A percentile compares a stretch with the other conserved stretches of the same genome.
Evolutionary conservation across 768 basidiomycete genomes (phyloP).

Genomic region (Nevesoporus exiguus): DNA sequence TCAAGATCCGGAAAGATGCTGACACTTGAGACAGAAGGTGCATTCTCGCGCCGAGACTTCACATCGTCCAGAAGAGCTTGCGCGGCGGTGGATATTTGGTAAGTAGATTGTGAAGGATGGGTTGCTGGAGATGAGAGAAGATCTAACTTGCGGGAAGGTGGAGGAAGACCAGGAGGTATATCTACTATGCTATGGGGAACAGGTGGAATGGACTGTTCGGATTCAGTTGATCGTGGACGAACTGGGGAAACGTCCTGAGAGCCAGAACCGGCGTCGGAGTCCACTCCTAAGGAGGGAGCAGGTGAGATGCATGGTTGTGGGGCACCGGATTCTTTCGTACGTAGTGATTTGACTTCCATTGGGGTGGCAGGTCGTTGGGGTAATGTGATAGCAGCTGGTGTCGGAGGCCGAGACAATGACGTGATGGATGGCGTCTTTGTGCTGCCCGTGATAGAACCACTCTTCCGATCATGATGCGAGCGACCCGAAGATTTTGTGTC

Average conservation of each 20-base stretch:
- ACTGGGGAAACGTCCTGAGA: constrained; percentile 43
- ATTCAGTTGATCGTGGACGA: constrained; percentile 41
- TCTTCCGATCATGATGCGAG: constrained; percentile 43
- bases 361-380: constrained; percentile 46
- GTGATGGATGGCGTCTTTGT: constrained; percentile 46
- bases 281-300: constrained; percentile 46
- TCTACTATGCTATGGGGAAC: constrained; percentile 51
- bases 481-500: constrained; percentile 39
- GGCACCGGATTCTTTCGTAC: constrained; percentile 40
- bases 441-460: constrained; percentile 28
- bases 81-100: constrained; percentile 85
- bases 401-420: constrained; percentile 56
- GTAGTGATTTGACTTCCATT: constrained; percentile 38
- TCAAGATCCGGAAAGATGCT: constrained; percentile 90
- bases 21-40: constrained; percentile 36
- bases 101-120: constrained; percentile 49
- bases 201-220: constrained; percentile 34
- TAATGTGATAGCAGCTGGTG: constrained; percentile 40
- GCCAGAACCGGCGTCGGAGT: constrained; percentile 46
- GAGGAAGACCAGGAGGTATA: constrained; percentile 56
- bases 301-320: constrained; percentile 40
- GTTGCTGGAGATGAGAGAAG: constrained; percentile 43
- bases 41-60: constrained; percentile 65
- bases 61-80: constrained; percentile 84
- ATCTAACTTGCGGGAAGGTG: constrained; percentile 46